Percentiles rank a stretch among this genome's conserved stretches.
phyloP scores from a whole-genome alignment of 1,284 basidiomycete genomes.

The Apiotrichum veenhuisii region DNA sequence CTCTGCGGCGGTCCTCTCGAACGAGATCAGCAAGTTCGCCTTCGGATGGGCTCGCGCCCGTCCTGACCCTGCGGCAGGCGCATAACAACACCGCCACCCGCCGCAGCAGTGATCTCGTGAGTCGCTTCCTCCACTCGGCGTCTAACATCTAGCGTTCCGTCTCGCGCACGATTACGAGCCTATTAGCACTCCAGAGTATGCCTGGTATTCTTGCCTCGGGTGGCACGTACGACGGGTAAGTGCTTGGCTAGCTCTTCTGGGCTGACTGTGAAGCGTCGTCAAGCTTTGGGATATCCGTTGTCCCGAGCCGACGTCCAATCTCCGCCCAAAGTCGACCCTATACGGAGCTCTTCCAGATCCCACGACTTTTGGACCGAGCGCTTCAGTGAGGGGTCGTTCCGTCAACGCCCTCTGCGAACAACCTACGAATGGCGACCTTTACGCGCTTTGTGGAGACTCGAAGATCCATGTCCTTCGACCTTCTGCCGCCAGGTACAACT shows the following conservation, averaged over 20 bases:
- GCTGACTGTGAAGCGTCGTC: no score
- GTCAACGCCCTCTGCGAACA: slow-evolving; percentile 42
- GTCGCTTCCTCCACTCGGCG: not conserved
- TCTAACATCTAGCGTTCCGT: slow-evolving; percentile 32
- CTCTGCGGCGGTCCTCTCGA: slow-evolving; percentile 6
- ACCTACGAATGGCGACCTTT: slow-evolving; percentile 39
- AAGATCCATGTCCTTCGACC: slow-evolving; percentile 41
- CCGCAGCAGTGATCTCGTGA: not conserved
- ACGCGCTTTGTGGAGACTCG: slow-evolving; percentile 39
- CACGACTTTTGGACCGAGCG: slow-evolving; percentile 22
- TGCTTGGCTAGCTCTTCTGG: not conserved
- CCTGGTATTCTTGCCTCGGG: slow-evolving; percentile 46
- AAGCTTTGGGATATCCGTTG: slow-evolving; percentile 51
- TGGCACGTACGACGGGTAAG: slow-evolving; percentile 48
- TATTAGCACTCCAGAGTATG: slow-evolving; percentile 43
- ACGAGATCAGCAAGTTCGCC: not conserved
- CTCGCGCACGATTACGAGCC: slow-evolving; percentile 43
- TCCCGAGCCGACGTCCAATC: slow-evolving; percentile 20
- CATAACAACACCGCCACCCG: slow-evolving; percentile 5
- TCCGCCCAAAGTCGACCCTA: slow-evolving; percentile 23
- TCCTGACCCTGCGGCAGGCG: slow-evolving; percentile 15
- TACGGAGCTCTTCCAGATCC: slow-evolving; percentile 35
- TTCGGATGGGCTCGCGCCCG: slow-evolving; percentile 5
- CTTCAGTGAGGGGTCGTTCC: slow-evolving; percentile 33
- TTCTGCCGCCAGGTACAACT: slow-evolving; percentile 14